Base-by-base conservation (phyloP, 371 early-diverging fungal genomes). In the Lichtheimia corymbifera region DNA sequence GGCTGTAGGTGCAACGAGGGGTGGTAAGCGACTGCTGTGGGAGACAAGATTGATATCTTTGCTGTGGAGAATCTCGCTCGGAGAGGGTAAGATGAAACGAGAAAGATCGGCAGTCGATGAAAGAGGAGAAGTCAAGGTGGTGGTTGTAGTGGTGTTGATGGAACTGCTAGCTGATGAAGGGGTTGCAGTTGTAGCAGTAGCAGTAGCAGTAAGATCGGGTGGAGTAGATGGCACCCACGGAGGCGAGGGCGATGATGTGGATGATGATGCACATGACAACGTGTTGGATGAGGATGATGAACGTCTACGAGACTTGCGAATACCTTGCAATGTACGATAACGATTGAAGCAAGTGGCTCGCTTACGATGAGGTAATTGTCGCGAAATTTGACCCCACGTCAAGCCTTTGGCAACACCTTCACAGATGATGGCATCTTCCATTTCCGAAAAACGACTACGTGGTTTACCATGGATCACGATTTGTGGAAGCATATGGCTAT, bases 301-400 rank as follows among this genome's bases (percentile, higher is more conserved):
- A 1, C 64, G 56, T 59, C 72, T 80, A 25, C 77, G 77, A 11
- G 80, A 73, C 65, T 77, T 80, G 50, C 80, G 80, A 42, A 77
- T 72, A 12, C 80, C 80, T 59, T 77, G 77, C 35, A 80, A 63
- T 17, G 80, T 80, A 22, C 77, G 63, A 59, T 80, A 80, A 50
- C 80, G 66, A 52, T 80, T 80, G 55, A 80, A 80, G 47, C 80
- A 80, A 28, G 80, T 80, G 17, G 80, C 80, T 50, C 80, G 75
- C 58, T 80, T 80, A 27, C 80, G 73, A 53, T 80, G 80, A 43
- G 80, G 80, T n/a, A 80, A 57, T 57, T 75, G 77, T 13, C 72
- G 67, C 22, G 80, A 80, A 28, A 80, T 80, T 60, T 80, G 77
- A 6, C 80, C 80, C 80, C 80, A 80, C 12, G 80, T 77, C 40